phyloP scores from a whole-genome alignment of 345 rosid species.

The Erysimum cheiranthoides region DNA sequence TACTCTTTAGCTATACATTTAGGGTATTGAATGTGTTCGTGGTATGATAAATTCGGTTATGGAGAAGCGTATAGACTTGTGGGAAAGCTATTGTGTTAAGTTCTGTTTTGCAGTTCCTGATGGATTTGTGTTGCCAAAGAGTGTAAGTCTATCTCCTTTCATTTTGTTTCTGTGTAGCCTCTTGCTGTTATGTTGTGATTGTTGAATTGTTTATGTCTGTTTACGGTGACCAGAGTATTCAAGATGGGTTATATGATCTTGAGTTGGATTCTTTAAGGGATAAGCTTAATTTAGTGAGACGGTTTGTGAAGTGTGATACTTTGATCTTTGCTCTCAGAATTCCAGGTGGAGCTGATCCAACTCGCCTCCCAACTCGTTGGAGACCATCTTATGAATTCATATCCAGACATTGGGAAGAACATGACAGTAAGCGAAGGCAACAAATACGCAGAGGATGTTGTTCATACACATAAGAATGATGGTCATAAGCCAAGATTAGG shows the following conservation, averaged over 20 bases:
- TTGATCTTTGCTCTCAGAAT: constrained; percentile 90
- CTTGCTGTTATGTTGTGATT: background rate
- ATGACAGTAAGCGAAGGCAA: constrained; percentile 91
- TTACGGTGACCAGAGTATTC: constrained; percentile 36
- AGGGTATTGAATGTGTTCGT: constrained; percentile 71
- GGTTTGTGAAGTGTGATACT: no score
- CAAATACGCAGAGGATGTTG: constrained; percentile 86
- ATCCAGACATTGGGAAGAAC: constrained; percentile 84
- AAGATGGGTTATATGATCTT: constrained; percentile 52
- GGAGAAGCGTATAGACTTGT: constrained; percentile 63
- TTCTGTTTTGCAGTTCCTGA: constrained; percentile 78
- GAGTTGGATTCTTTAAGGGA: constrained; percentile 66
- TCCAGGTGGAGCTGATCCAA: constrained; percentile 93
- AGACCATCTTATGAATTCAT: constrained; percentile 74
- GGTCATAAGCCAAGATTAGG: no score
- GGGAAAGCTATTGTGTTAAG: constrained; percentile 76
- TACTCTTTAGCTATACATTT: background rate
- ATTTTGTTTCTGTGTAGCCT: background rate
- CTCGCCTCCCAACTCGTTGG: constrained; percentile 97
- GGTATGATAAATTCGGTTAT: constrained; percentile 57
- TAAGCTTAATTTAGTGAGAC: constrained; percentile 67
- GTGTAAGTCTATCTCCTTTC: constrained; percentile 52
- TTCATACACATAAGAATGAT: no score
- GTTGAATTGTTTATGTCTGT: constrained; percentile 33
- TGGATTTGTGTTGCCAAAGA: constrained; percentile 60